Evolutionary conservation across 2,329 filamentous ascomycete genomes (phyloP), one percentile per base, ranked within the genome.

Genomic region (Phyllosticta citriasiana): DNA sequence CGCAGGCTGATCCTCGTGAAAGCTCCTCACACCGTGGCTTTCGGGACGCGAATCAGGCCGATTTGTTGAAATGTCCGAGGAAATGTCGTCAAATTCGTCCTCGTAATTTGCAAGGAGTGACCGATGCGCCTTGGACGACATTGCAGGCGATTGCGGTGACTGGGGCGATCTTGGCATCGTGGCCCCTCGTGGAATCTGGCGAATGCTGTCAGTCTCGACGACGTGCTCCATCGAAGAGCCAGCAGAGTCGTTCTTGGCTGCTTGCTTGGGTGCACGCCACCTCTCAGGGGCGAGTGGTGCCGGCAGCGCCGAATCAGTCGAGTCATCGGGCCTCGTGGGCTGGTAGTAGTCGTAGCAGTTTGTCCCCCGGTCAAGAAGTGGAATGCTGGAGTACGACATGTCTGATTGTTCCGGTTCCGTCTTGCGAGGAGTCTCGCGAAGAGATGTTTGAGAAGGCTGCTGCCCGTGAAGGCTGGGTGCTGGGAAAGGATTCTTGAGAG

Each of bases 321-420:
- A 53, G 9, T 70, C 70, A 10, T 40, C 33, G 4, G 33, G 33
- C 33, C 33, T 40, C 33, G 33, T 40, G 33, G 33, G 33, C 14
- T 40, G 33, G 14, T 40, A 40, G 33, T 40, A 40, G 1, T 40
- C 33, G 33, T 40, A 16, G 33, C 16, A 40, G 60, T 70, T 73
- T 19, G 73, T 70, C 2, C 82, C 88, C 57, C 88, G 83, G 63
- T 93, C 87, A 12, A 95, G 80, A 7, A 94, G 79, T 3, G 91
- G 89, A 35, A 87, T 85, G 0, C 89, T 92, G 50, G 84, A 87
- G 70, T 91, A 91, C 0, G 89, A 93, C 57, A 87, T 85, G 27
- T 84, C 81, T 0, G 89, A 91, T 61, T 82, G 83, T 14, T 84
- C 81, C 26, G 78, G 72, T 2, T 77, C 73, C 24, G 64, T 60